phyloP scores from a whole-genome alignment of 768 basidiomycete species.

The Fomitopsis serialis region DNA sequence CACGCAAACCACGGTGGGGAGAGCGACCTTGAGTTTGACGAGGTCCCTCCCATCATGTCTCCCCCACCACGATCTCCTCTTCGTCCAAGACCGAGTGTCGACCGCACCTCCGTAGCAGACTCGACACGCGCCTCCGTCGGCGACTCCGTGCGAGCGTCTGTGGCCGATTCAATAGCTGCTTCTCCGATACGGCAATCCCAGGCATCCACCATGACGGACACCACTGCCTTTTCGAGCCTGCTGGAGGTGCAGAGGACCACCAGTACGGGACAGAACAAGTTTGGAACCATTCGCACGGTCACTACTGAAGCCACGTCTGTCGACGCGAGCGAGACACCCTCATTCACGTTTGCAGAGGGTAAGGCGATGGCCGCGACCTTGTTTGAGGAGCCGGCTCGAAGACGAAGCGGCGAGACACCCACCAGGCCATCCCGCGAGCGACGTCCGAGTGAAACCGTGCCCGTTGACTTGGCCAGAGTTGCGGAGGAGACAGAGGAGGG shows the following conservation, averaged over 20 bases:
- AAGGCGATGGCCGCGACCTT: constrained; percentile 49
- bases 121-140: constrained; percentile 27
- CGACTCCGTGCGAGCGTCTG: constrained; percentile 31
- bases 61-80: constrained; percentile 50
- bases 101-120: constrained; percentile 22
- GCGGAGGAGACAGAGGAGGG: constrained; percentile 64
- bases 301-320: constrained; percentile 77
- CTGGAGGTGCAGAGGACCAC: constrained; percentile 38
- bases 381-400: constrained; percentile 34
- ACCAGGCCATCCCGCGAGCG: constrained; percentile 41
- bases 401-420: constrained; percentile 21
- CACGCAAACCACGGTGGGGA: constrained; percentile 11
- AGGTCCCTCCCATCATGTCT: constrained; percentile 32
- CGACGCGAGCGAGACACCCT: constrained; percentile 48
- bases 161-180: constrained; percentile 24
- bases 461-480: constrained; percentile 60
- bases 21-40: constrained; percentile 24
- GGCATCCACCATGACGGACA: constrained; percentile 56
- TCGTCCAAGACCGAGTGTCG: constrained; percentile 30
- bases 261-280: constrained; percentile 47
- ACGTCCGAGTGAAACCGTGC: constrained; percentile 56
- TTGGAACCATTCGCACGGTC: constrained; percentile 75
- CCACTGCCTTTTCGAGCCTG: constrained; percentile 53
- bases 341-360: constrained; percentile 61
- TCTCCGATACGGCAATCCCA: constrained; percentile 53